A percentile compares a stretch with the other conserved stretches of the same genome.
Conservation (phyloP, 73 alveolate species). For the Paramecium sonneborni region DNA sequence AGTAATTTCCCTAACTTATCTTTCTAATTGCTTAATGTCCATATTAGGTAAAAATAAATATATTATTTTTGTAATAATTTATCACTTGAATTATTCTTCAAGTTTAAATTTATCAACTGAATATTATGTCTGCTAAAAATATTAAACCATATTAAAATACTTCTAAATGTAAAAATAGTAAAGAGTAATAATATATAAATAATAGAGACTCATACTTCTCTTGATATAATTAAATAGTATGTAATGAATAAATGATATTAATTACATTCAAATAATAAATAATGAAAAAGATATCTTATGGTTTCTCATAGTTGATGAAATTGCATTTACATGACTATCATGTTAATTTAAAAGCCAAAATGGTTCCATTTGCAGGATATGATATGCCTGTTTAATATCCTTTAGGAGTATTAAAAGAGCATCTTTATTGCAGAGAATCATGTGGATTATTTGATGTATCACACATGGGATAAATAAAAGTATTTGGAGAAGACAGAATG, state of each 20-base stretch:
- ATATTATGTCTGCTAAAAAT: neutral
- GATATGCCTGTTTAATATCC: constrained; percentile 87
- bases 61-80: neutral
- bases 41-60: neutral
- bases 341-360: constrained; percentile 71
- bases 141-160: neutral
- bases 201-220: neutral
- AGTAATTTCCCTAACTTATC: neutral
- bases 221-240: neutral
- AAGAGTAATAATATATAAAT: too few species aligned
- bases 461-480: constrained; percentile 87
- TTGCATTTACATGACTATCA: constrained; percentile 49
- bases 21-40: constrained; percentile 23
- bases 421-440: constrained; percentile 74
- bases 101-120: neutral
- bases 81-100: neutral
- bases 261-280: neutral
- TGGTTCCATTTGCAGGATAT: constrained; percentile 92
- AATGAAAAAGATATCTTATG: constrained; percentile 18
- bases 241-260: neutral
- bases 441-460: constrained; percentile 88
- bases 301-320: neutral
- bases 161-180: neutral
- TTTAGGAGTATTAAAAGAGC: constrained; percentile 83
- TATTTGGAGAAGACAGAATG: constrained; percentile 78